phyloP scores from a whole-genome alignment of 208 protist genomes.

The Blastocrithidia nonstop region DNA sequence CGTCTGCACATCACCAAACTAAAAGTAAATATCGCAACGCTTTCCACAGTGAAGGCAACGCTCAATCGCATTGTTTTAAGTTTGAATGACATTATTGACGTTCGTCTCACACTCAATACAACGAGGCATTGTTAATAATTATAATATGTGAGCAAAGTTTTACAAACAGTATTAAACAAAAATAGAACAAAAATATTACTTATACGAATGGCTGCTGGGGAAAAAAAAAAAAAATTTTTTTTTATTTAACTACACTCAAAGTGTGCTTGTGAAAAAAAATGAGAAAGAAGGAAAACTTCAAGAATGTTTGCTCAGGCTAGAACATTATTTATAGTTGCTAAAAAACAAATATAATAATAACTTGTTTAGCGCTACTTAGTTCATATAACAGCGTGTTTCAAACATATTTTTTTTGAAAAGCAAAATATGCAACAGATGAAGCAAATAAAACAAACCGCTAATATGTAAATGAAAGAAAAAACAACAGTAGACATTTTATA shows the following conservation, averaged over 20 bases:
- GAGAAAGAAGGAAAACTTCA: too few species aligned
- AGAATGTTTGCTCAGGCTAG: too few species aligned
- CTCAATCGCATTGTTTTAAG: slow-evolving; percentile 55
- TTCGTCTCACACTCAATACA: slow-evolving; percentile 56
- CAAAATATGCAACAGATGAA: too few species aligned
- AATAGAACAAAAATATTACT: not conserved
- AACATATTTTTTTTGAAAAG: too few species aligned
- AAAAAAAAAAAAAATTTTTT: slow-evolving; percentile 1
- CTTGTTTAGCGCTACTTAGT: too few species aligned
- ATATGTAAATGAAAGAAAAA: too few species aligned
- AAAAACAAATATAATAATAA: too few species aligned
- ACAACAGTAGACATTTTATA: too few species aligned
- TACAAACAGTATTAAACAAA: not conserved
- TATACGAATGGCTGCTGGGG: not conserved
- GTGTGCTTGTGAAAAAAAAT: too few species aligned
- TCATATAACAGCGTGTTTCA: too few species aligned
- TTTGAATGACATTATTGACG: slow-evolving; percentile 38
- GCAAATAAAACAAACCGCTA: too few species aligned
- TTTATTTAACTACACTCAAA: not conserved
- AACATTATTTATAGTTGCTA: too few species aligned
- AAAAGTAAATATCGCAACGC: slow-evolving; percentile 53
- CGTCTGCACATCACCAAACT: slow-evolving; percentile 56
- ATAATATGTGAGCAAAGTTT: not conserved
- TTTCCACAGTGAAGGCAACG: slow-evolving; percentile 40
- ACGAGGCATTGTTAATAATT: slow-evolving; percentile 27